A percentile compares a stretch with the other conserved stretches of the same genome.
These are phyloP conservation scores for Salix exigua DNA, from an alignment of 345 rosid genomes.

Conservation along the genomic window DNA sequence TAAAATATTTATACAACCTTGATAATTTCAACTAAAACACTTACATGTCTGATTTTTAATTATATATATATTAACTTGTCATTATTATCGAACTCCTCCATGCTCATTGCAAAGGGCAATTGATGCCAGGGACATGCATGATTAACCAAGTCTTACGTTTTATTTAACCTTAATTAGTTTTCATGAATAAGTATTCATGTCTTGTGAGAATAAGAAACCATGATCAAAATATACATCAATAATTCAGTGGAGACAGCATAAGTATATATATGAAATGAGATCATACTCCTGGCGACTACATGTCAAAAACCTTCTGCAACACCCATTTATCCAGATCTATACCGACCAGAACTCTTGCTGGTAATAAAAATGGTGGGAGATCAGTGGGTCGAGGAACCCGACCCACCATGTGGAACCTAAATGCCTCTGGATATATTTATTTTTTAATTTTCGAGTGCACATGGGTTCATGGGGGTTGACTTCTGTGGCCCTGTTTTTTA, in stretches of 20 bases:
- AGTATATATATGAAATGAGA: background rate
- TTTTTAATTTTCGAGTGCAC: background rate
- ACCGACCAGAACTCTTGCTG: background rate
- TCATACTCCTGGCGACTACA: background rate
- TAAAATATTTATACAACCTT: no score
- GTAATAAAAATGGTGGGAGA: background rate
- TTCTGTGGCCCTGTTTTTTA: background rate
- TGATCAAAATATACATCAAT: background rate
- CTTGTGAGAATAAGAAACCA: background rate
- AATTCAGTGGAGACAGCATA: background rate
- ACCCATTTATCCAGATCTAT: background rate
- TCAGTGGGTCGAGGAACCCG: background rate
- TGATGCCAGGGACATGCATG: background rate
- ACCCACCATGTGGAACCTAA: background rate
- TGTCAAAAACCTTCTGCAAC: background rate
- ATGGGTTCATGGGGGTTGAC: conserved; percentile 21
- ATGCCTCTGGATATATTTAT: background rate
- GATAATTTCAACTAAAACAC: no score
- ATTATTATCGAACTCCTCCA: no score
- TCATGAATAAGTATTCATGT: background rate
- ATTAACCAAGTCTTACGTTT: background rate
- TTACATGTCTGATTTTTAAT: no score
- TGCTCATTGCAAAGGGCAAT: background rate
- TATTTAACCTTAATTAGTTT: background rate
- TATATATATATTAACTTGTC: no score